phyloP scores from a whole-genome alignment of 192 early-diverging fungal genomes.

The Physocladia obscura region DNA sequence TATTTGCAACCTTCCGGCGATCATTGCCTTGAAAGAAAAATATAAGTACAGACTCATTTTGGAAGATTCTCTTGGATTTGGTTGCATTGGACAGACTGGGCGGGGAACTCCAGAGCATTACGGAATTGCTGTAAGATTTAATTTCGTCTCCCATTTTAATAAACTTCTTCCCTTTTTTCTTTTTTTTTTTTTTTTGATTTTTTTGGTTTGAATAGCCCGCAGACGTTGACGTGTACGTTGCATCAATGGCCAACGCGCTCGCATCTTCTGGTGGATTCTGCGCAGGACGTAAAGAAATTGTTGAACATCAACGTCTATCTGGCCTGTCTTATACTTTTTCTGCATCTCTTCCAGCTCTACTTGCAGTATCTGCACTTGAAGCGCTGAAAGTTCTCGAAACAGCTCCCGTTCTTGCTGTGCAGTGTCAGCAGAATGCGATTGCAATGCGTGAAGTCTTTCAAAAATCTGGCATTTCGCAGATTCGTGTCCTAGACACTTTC shows the following conservation, averaged over 20 bases:
- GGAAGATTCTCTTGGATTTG: slow-evolving; percentile 90
- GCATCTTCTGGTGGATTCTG: slow-evolving; percentile 91
- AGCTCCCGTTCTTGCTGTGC: slow-evolving; percentile 48
- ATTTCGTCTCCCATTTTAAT: slow-evolving; percentile 22
- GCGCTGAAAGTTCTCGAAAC: slow-evolving; percentile 66
- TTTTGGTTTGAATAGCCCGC: slow-evolving; percentile 39
- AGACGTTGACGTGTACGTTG: slow-evolving; percentile 87
- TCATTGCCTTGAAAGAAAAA: slow-evolving; percentile 87
- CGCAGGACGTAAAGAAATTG: slow-evolving; percentile 78
- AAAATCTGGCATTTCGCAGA: slow-evolving; percentile 46
- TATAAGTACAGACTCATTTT: slow-evolving; percentile 96
- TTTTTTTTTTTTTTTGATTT: slow-evolving; percentile 9
- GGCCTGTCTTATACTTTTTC: slow-evolving; percentile 90
- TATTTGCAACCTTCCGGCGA: slow-evolving; percentile 74
- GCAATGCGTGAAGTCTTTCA: slow-evolving; percentile 60
- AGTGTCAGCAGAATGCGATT: slow-evolving; percentile 63
- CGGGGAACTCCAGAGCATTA: slow-evolving; percentile 85
- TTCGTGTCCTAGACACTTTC: slow-evolving; percentile 45
- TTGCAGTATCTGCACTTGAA: slow-evolving; percentile 84
- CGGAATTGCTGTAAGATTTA: slow-evolving; percentile 56
- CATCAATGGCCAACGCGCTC: slow-evolving; percentile 76
- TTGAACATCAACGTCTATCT: slow-evolving; percentile 88
- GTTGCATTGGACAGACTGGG: slow-evolving; percentile 82
- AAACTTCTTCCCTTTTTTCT: not conserved
- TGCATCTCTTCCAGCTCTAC: slow-evolving; percentile 90